These are phyloP conservation scores for Fraxinus nigra DNA, from an alignment of 305 asterid species.

Conservation along the genomic window DNA sequence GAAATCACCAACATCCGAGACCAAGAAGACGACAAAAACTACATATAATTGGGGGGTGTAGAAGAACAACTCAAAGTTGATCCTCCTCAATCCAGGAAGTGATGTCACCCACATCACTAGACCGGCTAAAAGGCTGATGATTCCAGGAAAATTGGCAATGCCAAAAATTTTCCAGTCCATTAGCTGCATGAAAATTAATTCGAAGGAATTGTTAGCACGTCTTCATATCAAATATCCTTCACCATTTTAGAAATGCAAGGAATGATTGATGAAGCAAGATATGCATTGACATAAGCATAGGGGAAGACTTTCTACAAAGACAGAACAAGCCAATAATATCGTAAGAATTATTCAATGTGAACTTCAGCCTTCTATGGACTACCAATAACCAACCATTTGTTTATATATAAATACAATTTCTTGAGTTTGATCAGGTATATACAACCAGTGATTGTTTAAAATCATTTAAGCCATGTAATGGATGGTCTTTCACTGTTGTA, in stretches of 20 bases:
- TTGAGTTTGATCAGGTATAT: neutral
- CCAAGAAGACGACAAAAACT: constrained; percentile 67
- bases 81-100: constrained; percentile 73
- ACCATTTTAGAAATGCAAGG: neutral
- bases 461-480: neutral
- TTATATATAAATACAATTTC: neutral
- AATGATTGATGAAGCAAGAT: neutral
- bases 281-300: neutral
- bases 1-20: constrained; percentile 71
- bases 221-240: neutral
- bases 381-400: neutral
- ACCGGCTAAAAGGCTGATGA: constrained; percentile 69
- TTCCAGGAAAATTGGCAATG: constrained; percentile 74
- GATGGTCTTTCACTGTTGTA: neutral
- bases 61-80: constrained; percentile 74
- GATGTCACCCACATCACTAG: constrained; percentile 83
- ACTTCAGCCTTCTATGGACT: neutral
- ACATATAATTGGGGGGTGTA: constrained; percentile 73
- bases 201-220: neutral
- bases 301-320: neutral
- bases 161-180: constrained; percentile 50
- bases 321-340: neutral
- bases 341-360: neutral
- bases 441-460: neutral
- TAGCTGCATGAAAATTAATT: constrained; percentile 42